Evolutionary conservation across 306 rosid species (phyloP).

Genomic region (Pyrus bretschneideri): DNA sequence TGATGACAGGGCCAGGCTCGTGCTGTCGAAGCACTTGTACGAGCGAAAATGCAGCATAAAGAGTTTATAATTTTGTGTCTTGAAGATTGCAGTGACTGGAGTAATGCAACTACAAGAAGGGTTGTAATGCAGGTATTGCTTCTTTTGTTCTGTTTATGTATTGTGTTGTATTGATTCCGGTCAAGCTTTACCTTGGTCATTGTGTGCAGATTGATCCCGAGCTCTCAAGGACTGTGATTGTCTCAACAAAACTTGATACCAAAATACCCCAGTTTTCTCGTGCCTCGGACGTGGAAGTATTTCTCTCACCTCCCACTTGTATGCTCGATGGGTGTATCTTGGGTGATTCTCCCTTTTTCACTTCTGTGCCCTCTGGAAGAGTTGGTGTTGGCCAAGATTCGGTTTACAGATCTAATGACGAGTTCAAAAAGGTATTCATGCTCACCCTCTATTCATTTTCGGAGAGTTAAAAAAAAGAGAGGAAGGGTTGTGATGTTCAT

Average conservation of each 20-base stretch:
- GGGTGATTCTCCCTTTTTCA: slow-evolving; percentile 93
- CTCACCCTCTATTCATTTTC: background rate
- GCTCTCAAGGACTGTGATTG: slow-evolving; percentile 80
- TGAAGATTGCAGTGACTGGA: slow-evolving; percentile 95
- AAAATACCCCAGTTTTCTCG: slow-evolving; percentile 96
- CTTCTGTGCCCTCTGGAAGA: slow-evolving; percentile 95
- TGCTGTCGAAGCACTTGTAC: slow-evolving; percentile 79
- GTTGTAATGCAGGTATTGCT: slow-evolving; percentile 76
- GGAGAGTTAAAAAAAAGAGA: background rate
- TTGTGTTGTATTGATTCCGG: background rate
- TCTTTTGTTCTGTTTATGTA: background rate
- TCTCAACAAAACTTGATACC: slow-evolving; percentile 91
- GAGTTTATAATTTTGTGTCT: slow-evolving; percentile 87
- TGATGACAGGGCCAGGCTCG: slow-evolving; percentile 61
- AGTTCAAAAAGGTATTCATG: slow-evolving; percentile 71
- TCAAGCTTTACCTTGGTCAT: background rate
- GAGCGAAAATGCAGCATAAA: slow-evolving; percentile 92
- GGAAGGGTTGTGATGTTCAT: background rate
- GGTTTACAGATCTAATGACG: slow-evolving; percentile 69
- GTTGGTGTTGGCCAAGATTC: slow-evolving; percentile 75
- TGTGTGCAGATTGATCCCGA: slow-evolving; percentile 78
- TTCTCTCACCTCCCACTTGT: slow-evolving; percentile 80
- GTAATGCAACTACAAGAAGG: slow-evolving; percentile 81
- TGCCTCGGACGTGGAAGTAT: slow-evolving; percentile 88
- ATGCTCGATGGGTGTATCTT: slow-evolving; percentile 80